phyloP scores from a whole-genome alignment of 495 filamentous ascomycete species.

The Hamigera avellanea region DNA sequence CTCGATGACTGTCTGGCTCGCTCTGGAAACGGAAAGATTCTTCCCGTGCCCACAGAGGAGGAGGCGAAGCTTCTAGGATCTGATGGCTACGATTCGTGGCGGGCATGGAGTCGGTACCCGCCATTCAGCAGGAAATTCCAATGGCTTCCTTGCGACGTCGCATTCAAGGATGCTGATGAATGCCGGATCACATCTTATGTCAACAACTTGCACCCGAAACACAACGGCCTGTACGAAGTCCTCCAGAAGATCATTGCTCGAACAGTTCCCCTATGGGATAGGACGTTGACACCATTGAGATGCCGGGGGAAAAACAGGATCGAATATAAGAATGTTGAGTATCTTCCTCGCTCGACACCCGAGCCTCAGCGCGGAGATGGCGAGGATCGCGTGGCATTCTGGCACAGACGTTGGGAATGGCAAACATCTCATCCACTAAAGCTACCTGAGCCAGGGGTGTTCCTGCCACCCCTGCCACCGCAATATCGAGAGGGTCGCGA shows the following conservation, averaged over 20 bases:
- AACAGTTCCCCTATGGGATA: slow-evolving; percentile 43
- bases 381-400: slow-evolving; percentile 8
- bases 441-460: too few relatives aligned
- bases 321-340: slow-evolving; percentile 7
- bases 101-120: too few relatives aligned
- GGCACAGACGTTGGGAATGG: slow-evolving; percentile 1
- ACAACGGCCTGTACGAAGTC: slow-evolving; percentile 35
- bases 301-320: slow-evolving; percentile 10
- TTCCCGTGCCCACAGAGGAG: slow-evolving; percentile 6
- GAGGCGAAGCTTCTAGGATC: too few relatives aligned
- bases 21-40: slow-evolving; percentile 27
- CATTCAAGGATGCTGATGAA: slow-evolving; percentile 18
- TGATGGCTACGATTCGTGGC: too few relatives aligned
- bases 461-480: too few relatives aligned
- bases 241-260: slow-evolving; percentile 34
- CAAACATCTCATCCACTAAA: not conserved
- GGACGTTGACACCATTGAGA: slow-evolving; percentile 9
- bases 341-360: slow-evolving; percentile 3
- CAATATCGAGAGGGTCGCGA: too few relatives aligned
- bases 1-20: slow-evolving; percentile 28
- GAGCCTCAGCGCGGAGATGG: slow-evolving; percentile 7
- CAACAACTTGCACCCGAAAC: slow-evolving; percentile 49
- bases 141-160: slow-evolving; percentile 48
- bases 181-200: slow-evolving; percentile 36
- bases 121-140: slow-evolving; percentile 32